Conservation (phyloP, 2,329 filamentous ascomycete species). For the Colletotrichum navitas region DNA sequence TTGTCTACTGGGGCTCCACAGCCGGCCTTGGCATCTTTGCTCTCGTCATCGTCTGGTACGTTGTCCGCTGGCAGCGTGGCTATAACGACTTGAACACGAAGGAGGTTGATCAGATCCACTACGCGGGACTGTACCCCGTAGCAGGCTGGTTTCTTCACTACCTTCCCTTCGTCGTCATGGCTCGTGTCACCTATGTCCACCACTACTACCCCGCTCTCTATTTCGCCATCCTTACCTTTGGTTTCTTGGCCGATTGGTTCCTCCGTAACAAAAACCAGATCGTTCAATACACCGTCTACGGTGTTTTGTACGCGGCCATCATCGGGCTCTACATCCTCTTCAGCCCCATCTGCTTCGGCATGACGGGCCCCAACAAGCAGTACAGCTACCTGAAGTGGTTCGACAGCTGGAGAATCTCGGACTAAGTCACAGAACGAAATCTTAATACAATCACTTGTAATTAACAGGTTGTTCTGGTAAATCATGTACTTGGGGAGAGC, state of each 20-base stretch:
- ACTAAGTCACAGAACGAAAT: slow-evolving; percentile 51
- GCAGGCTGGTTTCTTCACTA: slow-evolving; percentile 98
- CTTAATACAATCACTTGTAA: background rate
- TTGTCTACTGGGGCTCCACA: slow-evolving; percentile 96
- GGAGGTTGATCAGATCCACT: slow-evolving; percentile 95
- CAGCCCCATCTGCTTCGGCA: slow-evolving; percentile 95
- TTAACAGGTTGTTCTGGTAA: background rate
- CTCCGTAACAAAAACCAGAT: slow-evolving; percentile 74
- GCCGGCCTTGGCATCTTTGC: slow-evolving; percentile 80
- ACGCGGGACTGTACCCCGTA: slow-evolving; percentile 89
- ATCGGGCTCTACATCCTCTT: slow-evolving; percentile 91
- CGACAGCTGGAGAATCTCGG: slow-evolving; percentile 84
- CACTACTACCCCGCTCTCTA: slow-evolving; percentile 99
- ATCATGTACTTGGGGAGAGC: slow-evolving; percentile 10
- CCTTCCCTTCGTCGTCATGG: slow-evolving; percentile 96
- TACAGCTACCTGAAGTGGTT: slow-evolving; percentile 97
- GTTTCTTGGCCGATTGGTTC: slow-evolving; percentile 90
- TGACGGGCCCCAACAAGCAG: slow-evolving; percentile 85
- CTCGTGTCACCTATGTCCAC: slow-evolving; percentile 97
- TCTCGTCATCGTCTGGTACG: slow-evolving; percentile 83
- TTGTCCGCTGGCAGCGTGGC: slow-evolving; percentile 95
- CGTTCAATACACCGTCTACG: slow-evolving; percentile 78
- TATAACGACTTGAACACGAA: slow-evolving; percentile 82
- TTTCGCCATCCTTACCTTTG: slow-evolving; percentile 91
- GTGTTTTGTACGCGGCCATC: slow-evolving; percentile 77